Evolutionary conservation across 1,284 basidiomycete genomes (phyloP).

Genomic region (Tylopilus sp.): DNA sequence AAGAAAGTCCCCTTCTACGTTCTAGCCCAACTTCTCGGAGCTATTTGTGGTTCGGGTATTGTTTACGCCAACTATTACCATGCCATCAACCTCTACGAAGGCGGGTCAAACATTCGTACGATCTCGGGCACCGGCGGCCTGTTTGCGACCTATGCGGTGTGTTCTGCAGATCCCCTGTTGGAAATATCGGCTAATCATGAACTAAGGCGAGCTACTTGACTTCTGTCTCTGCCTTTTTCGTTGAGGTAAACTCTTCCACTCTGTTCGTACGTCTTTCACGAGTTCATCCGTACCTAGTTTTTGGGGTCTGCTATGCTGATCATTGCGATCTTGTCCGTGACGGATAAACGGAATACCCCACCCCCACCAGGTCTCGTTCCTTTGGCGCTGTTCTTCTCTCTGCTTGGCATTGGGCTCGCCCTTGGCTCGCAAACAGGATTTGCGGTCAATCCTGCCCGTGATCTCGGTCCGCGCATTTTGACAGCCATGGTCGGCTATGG

Average conservation of each 20-base stretch:
- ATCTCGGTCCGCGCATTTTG: conserved; percentile 58
- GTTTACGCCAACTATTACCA: conserved; percentile 76
- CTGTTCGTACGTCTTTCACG: conserved; percentile 7
- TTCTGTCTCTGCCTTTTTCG: conserved; percentile 56
- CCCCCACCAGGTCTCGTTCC: conserved; percentile 50
- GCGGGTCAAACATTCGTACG: conserved; percentile 56
- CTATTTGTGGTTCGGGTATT: conserved; percentile 59
- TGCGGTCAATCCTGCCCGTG: conserved; percentile 63
- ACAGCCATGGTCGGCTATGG: conserved; percentile 63
- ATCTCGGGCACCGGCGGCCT: conserved; percentile 61
- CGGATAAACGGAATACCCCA: conserved; percentile 46
- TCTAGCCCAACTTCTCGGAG: conserved; percentile 69
- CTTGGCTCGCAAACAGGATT: conserved; percentile 62
- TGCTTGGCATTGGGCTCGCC: conserved; percentile 51
- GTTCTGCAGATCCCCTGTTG: conserved; percentile 20
- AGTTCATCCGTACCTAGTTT: conserved; percentile 38
- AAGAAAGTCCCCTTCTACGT: conserved; percentile 74
- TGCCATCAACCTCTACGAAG: conserved; percentile 70
- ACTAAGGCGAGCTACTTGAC: conserved; percentile 55
- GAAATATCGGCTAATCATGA: conserved; percentile 15
- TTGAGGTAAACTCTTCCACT: conserved; percentile 38
- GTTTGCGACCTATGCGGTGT: conserved; percentile 69
- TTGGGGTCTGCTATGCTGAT: conserved; percentile 57
- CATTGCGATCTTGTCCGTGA: conserved; percentile 41
- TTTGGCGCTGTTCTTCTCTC: conserved; percentile 49